These are phyloP conservation scores for Begonia loranthoides DNA, from an alignment of 306 rosid genomes.

Conservation along the genomic window DNA sequence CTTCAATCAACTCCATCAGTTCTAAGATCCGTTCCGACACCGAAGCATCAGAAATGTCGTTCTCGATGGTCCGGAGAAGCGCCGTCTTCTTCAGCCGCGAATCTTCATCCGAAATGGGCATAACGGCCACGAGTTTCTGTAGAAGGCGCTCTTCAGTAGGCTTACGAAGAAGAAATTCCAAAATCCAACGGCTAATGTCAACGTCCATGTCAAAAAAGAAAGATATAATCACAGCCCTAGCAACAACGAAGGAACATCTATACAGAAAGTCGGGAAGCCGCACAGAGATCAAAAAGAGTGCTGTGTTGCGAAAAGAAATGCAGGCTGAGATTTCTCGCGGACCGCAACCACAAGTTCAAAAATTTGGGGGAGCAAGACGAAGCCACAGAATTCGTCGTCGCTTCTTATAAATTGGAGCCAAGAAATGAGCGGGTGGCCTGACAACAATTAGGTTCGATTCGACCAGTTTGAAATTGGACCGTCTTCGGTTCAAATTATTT, in stretches of 20 bases:
- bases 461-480: too few species aligned
- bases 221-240: not conserved
- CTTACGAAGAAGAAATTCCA: constrained; percentile 46
- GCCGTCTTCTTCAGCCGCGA: constrained; percentile 39
- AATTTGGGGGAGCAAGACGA: too few species aligned
- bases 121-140: constrained; percentile 15
- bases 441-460: too few species aligned
- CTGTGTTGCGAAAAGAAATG: too few species aligned
- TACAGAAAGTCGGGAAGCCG: too few species aligned
- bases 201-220: constrained; percentile 12
- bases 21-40: constrained; percentile 32
- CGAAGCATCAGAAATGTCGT: constrained; percentile 20
- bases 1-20: constrained; percentile 36
- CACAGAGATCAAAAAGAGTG: not conserved
- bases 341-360: too few species aligned
- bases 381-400: too few species aligned
- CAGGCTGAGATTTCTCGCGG: too few species aligned
- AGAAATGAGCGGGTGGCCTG: too few species aligned
- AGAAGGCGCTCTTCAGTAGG: constrained; percentile 23
- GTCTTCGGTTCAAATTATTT: too few species aligned
- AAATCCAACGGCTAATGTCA: constrained; percentile 41
- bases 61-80: constrained; percentile 46
- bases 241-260: too few species aligned
- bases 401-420: too few species aligned
- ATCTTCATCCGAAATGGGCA: constrained; percentile 33